Evolutionary conservation across 441 rosid genomes (phyloP).

Genomic region (Gossypium gossypioides): DNA sequence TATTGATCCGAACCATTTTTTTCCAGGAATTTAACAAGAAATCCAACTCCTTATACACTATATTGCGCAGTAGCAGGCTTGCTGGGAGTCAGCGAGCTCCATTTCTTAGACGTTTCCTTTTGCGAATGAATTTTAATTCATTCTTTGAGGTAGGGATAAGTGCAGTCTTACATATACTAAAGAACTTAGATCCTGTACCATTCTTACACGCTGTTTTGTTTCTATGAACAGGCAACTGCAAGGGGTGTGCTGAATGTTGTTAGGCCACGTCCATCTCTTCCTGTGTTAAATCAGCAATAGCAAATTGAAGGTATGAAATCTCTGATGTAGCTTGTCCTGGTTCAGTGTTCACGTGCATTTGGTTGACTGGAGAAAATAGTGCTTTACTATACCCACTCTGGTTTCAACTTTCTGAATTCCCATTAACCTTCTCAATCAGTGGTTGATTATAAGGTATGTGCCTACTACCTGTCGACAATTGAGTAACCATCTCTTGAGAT

Average conservation of each 20-base stretch:
- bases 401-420: conserved; percentile 4
- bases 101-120: conserved; percentile 85
- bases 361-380: neutral
- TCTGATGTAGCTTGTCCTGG: conserved; percentile 4
- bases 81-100: conserved; percentile 97
- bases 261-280: conserved; percentile 61
- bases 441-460: neutral
- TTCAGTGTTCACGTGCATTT: neutral
- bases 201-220: neutral
- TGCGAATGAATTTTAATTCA: conserved; percentile 78
- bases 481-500: neutral
- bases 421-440: neutral
- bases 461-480: neutral
- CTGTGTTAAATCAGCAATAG: conserved; percentile 34
- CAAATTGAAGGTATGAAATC: neutral
- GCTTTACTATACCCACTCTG: neutral
- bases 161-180: neutral
- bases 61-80: conserved; percentile 80
- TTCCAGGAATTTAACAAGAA: conserved; percentile 88
- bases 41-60: conserved; percentile 81
- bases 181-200: neutral
- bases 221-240: conserved; percentile 58
- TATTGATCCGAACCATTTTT: neutral
- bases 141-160: conserved; percentile 62
- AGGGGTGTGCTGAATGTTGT: conserved; percentile 72